These are phyloP conservation scores for Perkinsela sp. DNA, from an alignment of 208 protist genomes.

Conservation along the genomic window DNA sequence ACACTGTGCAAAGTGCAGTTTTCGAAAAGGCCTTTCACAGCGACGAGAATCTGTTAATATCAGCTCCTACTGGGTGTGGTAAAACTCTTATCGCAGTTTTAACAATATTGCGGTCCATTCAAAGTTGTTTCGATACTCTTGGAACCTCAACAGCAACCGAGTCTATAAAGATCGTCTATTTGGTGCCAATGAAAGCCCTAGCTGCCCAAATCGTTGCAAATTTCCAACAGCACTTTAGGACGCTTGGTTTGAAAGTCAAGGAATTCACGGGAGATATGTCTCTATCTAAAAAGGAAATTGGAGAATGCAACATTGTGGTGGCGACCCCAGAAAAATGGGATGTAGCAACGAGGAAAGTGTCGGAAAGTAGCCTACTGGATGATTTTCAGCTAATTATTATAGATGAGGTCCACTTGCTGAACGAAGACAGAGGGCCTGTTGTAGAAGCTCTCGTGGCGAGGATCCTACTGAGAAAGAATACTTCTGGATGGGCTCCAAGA, in stretches of 20 bases:
- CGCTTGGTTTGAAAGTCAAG: constrained; percentile 58
- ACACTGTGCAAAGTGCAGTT: constrained; percentile 78
- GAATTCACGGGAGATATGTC: constrained; percentile 98
- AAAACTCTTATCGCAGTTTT: constrained; percentile 93
- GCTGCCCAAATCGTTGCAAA: constrained; percentile 88
- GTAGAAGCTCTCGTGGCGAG: constrained; percentile 90
- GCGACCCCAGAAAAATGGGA: constrained; percentile 99
- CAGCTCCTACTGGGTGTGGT: constrained; percentile 89
- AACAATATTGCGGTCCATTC: constrained; percentile 62
- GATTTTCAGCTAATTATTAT: constrained; percentile 85
- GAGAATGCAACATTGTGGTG: constrained; percentile 89
- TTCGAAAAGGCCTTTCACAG: constrained; percentile 82
- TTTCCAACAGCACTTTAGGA: constrained; percentile 65
- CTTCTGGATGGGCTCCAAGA: constrained; percentile 40
- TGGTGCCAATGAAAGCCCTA: constrained; percentile 98
- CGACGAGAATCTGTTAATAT: constrained; percentile 94
- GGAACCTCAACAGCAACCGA: constrained; percentile 40
- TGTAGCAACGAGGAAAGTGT: constrained; percentile 91
- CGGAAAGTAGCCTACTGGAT: constrained; percentile 63
- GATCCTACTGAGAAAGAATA: constrained; percentile 74
- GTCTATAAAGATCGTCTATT: constrained; percentile 94
- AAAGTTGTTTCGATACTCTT: constrained; percentile 40
- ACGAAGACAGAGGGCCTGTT: constrained; percentile 89
- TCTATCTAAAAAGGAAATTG: constrained; percentile 81
- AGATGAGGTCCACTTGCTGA: constrained; percentile 95